Evolutionary conservation across 306 rosid species (phyloP).

Genomic region (Cucurbita ficifolia): DNA sequence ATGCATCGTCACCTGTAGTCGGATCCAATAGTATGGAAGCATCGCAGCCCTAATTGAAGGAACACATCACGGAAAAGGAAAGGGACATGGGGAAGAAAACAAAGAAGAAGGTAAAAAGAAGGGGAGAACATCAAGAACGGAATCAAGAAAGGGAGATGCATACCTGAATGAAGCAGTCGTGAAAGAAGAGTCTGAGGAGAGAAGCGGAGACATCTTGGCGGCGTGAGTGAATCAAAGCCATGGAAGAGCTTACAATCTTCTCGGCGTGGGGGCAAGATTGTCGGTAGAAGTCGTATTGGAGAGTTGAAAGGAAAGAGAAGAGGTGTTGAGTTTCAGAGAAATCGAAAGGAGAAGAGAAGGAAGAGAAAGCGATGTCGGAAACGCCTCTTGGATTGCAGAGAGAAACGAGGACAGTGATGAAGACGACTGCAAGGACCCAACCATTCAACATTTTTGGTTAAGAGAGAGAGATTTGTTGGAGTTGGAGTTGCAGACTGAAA

Average conservation of each 20-base stretch:
- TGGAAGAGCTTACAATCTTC: slow-evolving; percentile 25
- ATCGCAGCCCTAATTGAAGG: slow-evolving; percentile 28
- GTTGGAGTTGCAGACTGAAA: background rate
- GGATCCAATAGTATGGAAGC: slow-evolving; percentile 40
- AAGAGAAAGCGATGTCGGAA: background rate
- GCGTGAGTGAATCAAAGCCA: slow-evolving; percentile 33
- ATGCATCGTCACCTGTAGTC: slow-evolving; percentile 21
- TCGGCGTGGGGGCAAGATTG: slow-evolving; percentile 56
- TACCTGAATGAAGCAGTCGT: slow-evolving; percentile 78
- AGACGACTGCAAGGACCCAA: background rate
- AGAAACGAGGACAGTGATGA: background rate
- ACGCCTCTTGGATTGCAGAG: background rate
- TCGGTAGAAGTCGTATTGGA: slow-evolving; percentile 46
- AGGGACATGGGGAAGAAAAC: background rate
- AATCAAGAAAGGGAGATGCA: background rate
- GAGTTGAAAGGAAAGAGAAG: slow-evolving; percentile 10
- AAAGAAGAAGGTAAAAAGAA: background rate
- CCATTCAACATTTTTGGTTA: background rate
- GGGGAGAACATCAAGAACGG: background rate
- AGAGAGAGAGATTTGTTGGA: no score
- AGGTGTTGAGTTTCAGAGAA: background rate
- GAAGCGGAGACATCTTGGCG: slow-evolving; percentile 38
- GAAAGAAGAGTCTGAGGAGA: slow-evolving; percentile 78
- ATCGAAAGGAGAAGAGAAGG: background rate
- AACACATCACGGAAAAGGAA: no score